Conservation (phyloP, 192 early-diverging fungal species). For the Geosiphon pyriformis region DNA sequence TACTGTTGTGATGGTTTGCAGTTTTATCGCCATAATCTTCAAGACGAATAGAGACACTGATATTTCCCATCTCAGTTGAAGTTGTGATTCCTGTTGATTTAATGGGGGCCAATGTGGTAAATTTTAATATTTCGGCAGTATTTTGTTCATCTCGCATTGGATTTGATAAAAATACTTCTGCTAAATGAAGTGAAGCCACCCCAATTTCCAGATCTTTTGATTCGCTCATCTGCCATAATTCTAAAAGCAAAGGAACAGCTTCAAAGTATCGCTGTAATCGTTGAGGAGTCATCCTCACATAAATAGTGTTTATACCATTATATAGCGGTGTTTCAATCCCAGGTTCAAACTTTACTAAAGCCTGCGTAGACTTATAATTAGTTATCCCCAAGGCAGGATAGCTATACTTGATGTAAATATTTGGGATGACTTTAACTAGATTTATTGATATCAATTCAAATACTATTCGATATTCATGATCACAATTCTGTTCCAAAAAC, state of each 20-base stretch:
- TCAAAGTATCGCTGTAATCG: slow-evolving; percentile 23
- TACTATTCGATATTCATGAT: slow-evolving; percentile 20
- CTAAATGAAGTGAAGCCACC: slow-evolving; percentile 13
- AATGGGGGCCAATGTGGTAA: slow-evolving; percentile 18
- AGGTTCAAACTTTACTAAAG: neutral
- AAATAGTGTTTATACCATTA: slow-evolving; percentile 18
- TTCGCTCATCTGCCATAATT: slow-evolving; percentile 16
- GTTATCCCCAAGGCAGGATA: slow-evolving; percentile 25
- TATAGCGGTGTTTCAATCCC: neutral
- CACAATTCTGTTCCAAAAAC: slow-evolving; percentile 9
- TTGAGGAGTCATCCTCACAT: slow-evolving; percentile 21
- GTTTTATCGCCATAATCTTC: slow-evolving; percentile 16
- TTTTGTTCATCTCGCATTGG: slow-evolving; percentile 16
- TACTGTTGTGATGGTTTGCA: neutral
- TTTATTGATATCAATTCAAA: slow-evolving; percentile 23
- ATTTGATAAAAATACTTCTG: slow-evolving; percentile 17
- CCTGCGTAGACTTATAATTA: slow-evolving; percentile 15
- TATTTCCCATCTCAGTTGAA: slow-evolving; percentile 16
- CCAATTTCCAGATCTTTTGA: slow-evolving; percentile 17
- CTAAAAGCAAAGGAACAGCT: slow-evolving; percentile 20
- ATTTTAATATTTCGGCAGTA: slow-evolving; percentile 13
- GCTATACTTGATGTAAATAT: slow-evolving; percentile 22
- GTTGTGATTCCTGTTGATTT: slow-evolving; percentile 12
- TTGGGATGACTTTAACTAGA: slow-evolving; percentile 3
- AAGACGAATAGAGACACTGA: slow-evolving; percentile 19